Percentiles rank a stretch among this genome's conserved stretches.
Conservation (phyloP, 768 basidiomycete genomes). For the Collybia nuda region DNA sequence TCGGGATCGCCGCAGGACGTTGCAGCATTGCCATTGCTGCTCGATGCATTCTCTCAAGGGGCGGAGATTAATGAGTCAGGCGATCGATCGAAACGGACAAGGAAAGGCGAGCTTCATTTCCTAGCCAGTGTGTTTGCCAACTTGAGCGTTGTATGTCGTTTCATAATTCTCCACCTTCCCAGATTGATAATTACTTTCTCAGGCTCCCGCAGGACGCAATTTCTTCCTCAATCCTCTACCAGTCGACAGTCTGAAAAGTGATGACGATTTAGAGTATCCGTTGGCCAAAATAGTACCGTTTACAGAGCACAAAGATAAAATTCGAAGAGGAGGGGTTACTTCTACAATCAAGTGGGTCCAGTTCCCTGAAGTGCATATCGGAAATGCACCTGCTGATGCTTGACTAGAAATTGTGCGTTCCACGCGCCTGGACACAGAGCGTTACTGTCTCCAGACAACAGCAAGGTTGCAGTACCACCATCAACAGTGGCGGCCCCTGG, state of each 20-base stretch:
- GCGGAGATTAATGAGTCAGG: conserved; percentile 45
- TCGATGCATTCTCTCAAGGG: conserved; percentile 86
- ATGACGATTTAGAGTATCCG: conserved; percentile 67
- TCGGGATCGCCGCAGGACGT: conserved; percentile 49
- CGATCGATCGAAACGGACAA: conserved; percentile 36
- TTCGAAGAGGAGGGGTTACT: conserved; percentile 84
- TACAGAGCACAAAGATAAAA: conserved; percentile 86
- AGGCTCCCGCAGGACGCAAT: conserved; percentile 77
- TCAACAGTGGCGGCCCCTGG: conserved; percentile 65
- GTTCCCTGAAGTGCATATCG: conserved; percentile 1
- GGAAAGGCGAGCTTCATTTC: conserved; percentile 87
- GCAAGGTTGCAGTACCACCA: conserved; percentile 53
- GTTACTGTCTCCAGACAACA: conserved; percentile 65
- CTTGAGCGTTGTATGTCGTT: conserved; percentile 60
- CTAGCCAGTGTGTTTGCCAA: conserved; percentile 95
- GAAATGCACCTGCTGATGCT: neutral
- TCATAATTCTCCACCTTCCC: neutral
- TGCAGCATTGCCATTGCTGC: conserved; percentile 73
- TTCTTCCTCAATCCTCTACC: conserved; percentile 77
- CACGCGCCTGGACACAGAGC: conserved; percentile 66
- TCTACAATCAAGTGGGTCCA: conserved; percentile 79
- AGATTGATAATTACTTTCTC: neutral
- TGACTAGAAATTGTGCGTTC: conserved; percentile 75
- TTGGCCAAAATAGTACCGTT: conserved; percentile 81
- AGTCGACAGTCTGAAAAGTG: conserved; percentile 41